phyloP scores from a whole-genome alignment of 169 alveolate genomes.

The Plasmodium sp. region DNA sequence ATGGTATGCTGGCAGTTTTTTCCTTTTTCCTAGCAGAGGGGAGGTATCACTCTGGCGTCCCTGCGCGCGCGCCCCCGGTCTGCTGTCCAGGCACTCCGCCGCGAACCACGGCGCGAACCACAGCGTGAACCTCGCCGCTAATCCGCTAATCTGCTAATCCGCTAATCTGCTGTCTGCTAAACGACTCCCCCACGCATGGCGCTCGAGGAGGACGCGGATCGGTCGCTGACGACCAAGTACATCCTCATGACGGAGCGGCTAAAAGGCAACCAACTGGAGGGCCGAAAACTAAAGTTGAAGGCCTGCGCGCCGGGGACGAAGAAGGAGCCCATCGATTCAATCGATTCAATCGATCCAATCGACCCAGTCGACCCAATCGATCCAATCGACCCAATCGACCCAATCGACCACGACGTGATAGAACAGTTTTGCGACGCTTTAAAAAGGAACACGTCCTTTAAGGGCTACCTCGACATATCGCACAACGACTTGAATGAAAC shows the following conservation, averaged over 20 bases:
- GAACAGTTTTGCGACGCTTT: slow-evolving; percentile 50
- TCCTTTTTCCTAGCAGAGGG: background rate
- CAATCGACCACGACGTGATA: slow-evolving; percentile 42
- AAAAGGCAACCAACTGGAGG: background rate
- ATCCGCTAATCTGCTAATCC: background rate
- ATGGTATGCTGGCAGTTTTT: background rate
- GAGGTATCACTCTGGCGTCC: background rate
- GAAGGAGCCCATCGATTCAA: too few relatives aligned
- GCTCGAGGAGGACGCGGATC: background rate
- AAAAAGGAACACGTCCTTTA: slow-evolving; percentile 29
- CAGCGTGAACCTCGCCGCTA: background rate
- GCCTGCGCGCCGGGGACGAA: background rate
- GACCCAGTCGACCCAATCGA: slow-evolving; percentile 31
- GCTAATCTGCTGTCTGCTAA: background rate
- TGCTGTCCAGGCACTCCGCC: background rate
- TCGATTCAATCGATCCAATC: too few relatives aligned
- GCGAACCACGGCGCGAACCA: background rate
- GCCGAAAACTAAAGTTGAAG: slow-evolving; percentile 14
- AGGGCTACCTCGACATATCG: slow-evolving; percentile 33
- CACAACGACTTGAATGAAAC: slow-evolving; percentile 48
- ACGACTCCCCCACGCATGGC: background rate
- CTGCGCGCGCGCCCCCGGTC: background rate
- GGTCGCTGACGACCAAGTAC: slow-evolving; percentile 11
- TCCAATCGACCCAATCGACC: background rate
- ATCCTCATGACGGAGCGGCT: slow-evolving; percentile 8